These are phyloP conservation scores for Asterochloris sp. DNA, from an alignment of 139 green algal genomes.

Conservation along the genomic window DNA sequence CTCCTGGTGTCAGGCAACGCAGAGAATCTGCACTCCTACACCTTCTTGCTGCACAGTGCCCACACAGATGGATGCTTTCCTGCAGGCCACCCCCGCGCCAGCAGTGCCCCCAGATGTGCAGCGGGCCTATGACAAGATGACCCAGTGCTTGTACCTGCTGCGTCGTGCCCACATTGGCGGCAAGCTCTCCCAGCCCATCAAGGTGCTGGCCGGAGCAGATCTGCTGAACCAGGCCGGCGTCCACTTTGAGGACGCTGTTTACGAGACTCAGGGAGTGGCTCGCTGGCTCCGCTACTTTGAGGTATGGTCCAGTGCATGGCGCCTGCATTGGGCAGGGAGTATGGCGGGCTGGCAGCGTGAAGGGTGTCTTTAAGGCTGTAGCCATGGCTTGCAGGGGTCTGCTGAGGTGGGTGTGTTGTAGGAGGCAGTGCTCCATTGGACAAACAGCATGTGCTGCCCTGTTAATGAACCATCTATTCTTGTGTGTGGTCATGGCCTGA, in stretches of 20 bases:
- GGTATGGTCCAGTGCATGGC: neutral
- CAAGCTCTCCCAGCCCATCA: slow-evolving; percentile 2
- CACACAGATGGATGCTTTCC: neutral
- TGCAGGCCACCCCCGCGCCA: slow-evolving; percentile 12
- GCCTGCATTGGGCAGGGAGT: neutral
- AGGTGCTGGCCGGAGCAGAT: slow-evolving; percentile 2
- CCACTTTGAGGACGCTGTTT: slow-evolving; percentile 14
- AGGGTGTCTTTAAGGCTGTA: too few species aligned
- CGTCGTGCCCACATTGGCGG: slow-evolving; percentile 10
- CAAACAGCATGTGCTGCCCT: too few species aligned
- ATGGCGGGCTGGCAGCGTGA: too few species aligned
- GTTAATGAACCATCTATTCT: too few species aligned
- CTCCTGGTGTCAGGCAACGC: too few species aligned
- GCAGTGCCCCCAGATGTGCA: slow-evolving; percentile 10
- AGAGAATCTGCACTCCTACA: neutral
- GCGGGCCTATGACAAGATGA: slow-evolving; percentile 1
- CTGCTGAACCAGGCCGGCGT: slow-evolving; percentile 3
- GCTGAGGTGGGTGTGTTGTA: too few species aligned
- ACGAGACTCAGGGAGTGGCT: neutral
- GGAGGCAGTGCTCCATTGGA: too few species aligned
- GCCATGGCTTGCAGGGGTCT: too few species aligned
- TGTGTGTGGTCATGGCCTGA: too few species aligned
- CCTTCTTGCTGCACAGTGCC: too few species aligned
- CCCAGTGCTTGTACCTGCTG: slow-evolving; percentile 19
- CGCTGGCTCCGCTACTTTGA: slow-evolving; percentile 14